phyloP scores from a whole-genome alignment of 1,139 yeast species.

The Debaryomycetaceae sp. region DNA sequence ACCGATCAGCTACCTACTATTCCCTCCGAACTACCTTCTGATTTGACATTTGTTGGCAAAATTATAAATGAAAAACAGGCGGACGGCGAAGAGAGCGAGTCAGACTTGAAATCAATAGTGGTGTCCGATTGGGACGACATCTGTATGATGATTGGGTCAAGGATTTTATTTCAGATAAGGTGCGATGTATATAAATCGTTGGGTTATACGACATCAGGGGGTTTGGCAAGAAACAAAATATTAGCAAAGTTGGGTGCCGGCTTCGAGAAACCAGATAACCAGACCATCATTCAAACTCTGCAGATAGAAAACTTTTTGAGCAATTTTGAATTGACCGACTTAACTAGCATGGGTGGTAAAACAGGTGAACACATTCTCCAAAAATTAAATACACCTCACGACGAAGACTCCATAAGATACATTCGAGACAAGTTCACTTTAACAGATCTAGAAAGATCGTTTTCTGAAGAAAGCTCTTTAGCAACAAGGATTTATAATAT shows the following conservation, averaged over 20 bases:
- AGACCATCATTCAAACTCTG: slow-evolving; percentile 62
- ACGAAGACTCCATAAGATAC: slow-evolving; percentile 36
- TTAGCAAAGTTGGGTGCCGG: slow-evolving; percentile 91
- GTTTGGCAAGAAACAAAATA: slow-evolving; percentile 71
- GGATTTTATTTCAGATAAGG: slow-evolving; percentile 53
- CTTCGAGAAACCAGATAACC: slow-evolving; percentile 78
- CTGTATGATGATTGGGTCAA: slow-evolving; percentile 62
- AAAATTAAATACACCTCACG: slow-evolving; percentile 42
- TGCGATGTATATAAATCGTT: slow-evolving; percentile 47
- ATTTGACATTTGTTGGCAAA: slow-evolving; percentile 27
- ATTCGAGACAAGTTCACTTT: slow-evolving; percentile 46
- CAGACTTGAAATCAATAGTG: slow-evolving; percentile 1
- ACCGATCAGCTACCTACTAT: slow-evolving; percentile 45
- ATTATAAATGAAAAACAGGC: slow-evolving; percentile 16
- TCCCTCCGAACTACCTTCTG: slow-evolving; percentile 41
- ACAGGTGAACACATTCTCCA: slow-evolving; percentile 60
- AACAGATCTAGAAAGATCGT: slow-evolving; percentile 28
- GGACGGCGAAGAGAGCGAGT: slow-evolving; percentile 14
- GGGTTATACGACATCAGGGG: slow-evolving; percentile 89
- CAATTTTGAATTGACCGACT: slow-evolving; percentile 64
- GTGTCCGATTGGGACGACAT: slow-evolving; percentile 84
- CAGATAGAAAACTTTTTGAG: slow-evolving; percentile 52
- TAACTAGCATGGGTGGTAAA: slow-evolving; percentile 92
- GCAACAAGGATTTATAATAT: slow-evolving; percentile 53
- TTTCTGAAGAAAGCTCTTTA: slow-evolving; percentile 39